Conservation (phyloP, 768 basidiomycete species). For the Leucocoprinus leucothites region DNA sequence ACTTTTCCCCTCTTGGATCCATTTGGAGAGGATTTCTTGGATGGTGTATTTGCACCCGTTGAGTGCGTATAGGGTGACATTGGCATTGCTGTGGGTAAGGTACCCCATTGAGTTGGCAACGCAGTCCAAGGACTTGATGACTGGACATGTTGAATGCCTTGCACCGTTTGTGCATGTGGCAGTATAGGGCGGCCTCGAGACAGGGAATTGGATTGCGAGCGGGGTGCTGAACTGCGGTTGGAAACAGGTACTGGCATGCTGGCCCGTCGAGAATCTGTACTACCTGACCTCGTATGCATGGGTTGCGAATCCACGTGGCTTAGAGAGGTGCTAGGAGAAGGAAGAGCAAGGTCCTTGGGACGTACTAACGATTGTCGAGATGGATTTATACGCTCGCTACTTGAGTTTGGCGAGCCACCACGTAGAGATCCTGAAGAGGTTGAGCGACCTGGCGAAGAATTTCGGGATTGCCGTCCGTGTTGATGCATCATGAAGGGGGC, state of each 20-base stretch:
- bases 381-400: conserved; percentile 25
- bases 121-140: conserved; percentile 41
- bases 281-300: conserved; percentile 19
- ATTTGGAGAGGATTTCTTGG: not conserved
- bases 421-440: conserved; percentile 34
- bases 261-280: conserved; percentile 24
- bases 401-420: conserved; percentile 31
- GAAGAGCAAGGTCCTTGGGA: conserved; percentile 17
- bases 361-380: conserved; percentile 15
- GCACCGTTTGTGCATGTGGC: conserved; percentile 16
- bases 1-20: not conserved
- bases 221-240: conserved; percentile 13
- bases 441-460: conserved; percentile 31
- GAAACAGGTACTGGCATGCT: conserved; percentile 16
- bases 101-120: conserved; percentile 32
- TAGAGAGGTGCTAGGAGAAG: conserved; percentile 14
- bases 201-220: conserved; percentile 19
- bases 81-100: conserved; percentile 25
- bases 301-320: conserved; percentile 12
- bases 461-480: conserved; percentile 39
- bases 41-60: not conserved
- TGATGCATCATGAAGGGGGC: conserved; percentile 76
- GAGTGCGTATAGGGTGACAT: conserved; percentile 15
- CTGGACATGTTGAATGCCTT: conserved; percentile 21
- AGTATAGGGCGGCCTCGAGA: conserved; percentile 24